Percentiles rank a stretch among this genome's conserved stretches.
Evolutionary conservation across 2,329 filamentous ascomycete genomes (phyloP).

Genomic region (Furcasterigmium sp.): DNA sequence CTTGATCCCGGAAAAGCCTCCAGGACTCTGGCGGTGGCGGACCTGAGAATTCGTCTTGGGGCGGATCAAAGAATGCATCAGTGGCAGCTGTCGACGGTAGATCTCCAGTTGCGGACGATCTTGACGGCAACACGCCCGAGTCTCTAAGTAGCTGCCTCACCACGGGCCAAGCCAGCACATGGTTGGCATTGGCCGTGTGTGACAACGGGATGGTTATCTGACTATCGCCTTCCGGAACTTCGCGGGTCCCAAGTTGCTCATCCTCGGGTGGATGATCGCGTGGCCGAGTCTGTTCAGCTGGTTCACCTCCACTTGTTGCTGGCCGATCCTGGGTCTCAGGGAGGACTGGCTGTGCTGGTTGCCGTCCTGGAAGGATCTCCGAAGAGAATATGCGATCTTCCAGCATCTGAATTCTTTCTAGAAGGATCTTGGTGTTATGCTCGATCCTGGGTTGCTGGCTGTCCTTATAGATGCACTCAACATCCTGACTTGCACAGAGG

Average conservation of each 20-base stretch:
- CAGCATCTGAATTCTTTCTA: constrained; percentile 21
- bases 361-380: neutral
- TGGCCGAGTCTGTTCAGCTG: too few species aligned
- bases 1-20: constrained; percentile 11
- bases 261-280: too few species aligned
- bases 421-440: constrained; percentile 19
- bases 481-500: constrained; percentile 17
- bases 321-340: neutral
- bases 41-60: neutral
- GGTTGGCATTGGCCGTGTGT: constrained; percentile 17
- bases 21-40: constrained; percentile 8
- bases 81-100: constrained; percentile 8
- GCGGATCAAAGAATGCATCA: constrained; percentile 7
- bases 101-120: neutral
- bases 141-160: constrained; percentile 11
- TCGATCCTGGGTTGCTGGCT: constrained; percentile 20
- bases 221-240: neutral
- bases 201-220: constrained; percentile 13
- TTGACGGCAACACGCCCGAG: neutral
- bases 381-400: constrained; percentile 18
- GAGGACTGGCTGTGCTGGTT: neutral
- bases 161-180: constrained; percentile 16
- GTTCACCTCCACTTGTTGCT: neutral
- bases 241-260: too few species aligned
- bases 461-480: constrained; percentile 22